Evolutionary conservation across 169 alveolate genomes (phyloP).

Genomic region (Cryptosporidium felis): DNA sequence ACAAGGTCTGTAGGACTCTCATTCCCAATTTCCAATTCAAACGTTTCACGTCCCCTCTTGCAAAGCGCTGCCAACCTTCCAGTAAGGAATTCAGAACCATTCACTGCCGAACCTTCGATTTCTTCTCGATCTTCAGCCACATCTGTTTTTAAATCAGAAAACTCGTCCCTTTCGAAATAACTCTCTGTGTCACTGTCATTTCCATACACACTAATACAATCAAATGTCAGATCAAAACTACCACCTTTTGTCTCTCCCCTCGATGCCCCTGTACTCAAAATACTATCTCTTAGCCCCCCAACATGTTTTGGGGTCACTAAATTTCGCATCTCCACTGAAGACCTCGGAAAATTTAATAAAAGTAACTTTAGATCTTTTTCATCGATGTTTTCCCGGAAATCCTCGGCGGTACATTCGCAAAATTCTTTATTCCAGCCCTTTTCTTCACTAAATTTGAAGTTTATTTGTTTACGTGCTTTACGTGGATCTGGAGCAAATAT

Average conservation of each 20-base stretch:
- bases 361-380: background rate
- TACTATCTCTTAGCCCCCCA: conserved; percentile 10
- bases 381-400: background rate
- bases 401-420: background rate
- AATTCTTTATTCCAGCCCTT: background rate
- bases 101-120: background rate
- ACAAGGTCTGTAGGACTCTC: conserved; percentile 44
- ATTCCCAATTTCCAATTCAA: conserved; percentile 1
- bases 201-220: background rate
- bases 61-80: background rate
- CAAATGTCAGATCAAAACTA: conserved; percentile 1
- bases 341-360: background rate
- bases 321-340: background rate
- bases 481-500: conserved; percentile 64
- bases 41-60: conserved; percentile 40
- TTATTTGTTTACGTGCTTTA: background rate
- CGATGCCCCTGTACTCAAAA: conserved; percentile 37
- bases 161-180: background rate
- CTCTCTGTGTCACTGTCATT: conserved; percentile 39
- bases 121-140: background rate
- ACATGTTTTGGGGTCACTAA: conserved; percentile 30
- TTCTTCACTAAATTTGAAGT: background rate
- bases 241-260: background rate
- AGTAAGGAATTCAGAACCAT: background rate
- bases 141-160: background rate